Evolutionary conservation across 2,329 filamentous ascomycete species (phyloP).

Genomic region (Sodiomyces alkalinus): DNA sequence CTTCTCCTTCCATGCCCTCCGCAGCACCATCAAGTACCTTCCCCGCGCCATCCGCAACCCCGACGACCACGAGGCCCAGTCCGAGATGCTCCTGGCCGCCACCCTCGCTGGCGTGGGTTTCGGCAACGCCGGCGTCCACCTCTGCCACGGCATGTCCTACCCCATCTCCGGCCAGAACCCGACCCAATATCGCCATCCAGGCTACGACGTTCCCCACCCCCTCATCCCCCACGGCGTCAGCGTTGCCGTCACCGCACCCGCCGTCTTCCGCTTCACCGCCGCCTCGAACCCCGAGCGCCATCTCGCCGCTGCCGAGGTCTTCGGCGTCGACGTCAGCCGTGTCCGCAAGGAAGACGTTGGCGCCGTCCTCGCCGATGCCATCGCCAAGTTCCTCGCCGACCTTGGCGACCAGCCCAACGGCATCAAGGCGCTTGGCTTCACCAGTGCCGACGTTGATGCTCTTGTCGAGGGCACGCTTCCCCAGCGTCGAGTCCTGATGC

Average conservation of each 20-base stretch:
- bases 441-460: conserved; percentile 55
- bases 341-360: conserved; percentile 84
- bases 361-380: conserved; percentile 70
- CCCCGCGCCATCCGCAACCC: conserved; percentile 77
- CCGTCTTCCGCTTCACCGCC: conserved; percentile 87
- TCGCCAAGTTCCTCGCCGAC: conserved; percentile 64
- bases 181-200: conserved; percentile 63
- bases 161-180: conserved; percentile 93
- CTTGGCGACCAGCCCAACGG: conserved; percentile 86
- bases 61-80: conserved; percentile 84
- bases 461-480: conserved; percentile 92
- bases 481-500: conserved; percentile 76
- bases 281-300: conserved; percentile 88
- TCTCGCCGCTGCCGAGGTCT: conserved; percentile 73
- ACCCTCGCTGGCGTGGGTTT: conserved; percentile 93
- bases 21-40: conserved; percentile 78
- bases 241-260: conserved; percentile 83
- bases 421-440: conserved; percentile 71
- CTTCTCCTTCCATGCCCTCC: conserved; percentile 78
- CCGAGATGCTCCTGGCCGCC: conserved; percentile 86
- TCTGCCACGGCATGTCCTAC: conserved; percentile 59
- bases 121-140: conserved; percentile 91
- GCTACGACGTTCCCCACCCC: conserved; percentile 62
- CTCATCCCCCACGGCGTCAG: conserved; percentile 95
- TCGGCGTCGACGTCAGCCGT: conserved; percentile 77